phyloP scores from a whole-genome alignment of 768 basidiomycete species.

The Daedaleopsis sinensis region DNA sequence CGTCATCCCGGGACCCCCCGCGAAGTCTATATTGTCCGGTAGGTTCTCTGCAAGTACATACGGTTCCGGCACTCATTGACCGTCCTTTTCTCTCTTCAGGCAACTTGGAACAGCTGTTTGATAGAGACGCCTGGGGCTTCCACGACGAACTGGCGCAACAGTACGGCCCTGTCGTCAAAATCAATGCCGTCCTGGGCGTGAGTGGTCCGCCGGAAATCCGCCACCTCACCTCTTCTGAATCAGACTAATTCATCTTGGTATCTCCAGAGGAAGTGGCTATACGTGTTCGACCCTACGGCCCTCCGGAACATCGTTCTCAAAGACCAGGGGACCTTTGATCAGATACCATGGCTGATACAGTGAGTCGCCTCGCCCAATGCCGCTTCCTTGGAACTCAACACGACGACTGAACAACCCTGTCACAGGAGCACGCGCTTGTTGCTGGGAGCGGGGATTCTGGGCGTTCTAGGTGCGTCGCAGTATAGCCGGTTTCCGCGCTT shows the following conservation, averaged over 20 bases:
- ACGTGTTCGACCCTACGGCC: slow-evolving; percentile 28
- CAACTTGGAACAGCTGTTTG: slow-evolving; percentile 21
- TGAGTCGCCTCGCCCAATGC: neutral
- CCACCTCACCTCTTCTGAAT: neutral
- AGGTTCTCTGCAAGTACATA: neutral
- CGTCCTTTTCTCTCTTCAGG: slow-evolving; percentile 3
- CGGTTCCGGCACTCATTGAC: neutral
- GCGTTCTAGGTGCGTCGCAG: slow-evolving; percentile 10
- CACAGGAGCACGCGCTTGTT: slow-evolving; percentile 17
- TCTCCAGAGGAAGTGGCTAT: slow-evolving; percentile 25
- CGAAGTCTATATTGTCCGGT: slow-evolving; percentile 19
- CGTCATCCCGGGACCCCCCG: slow-evolving; percentile 14
- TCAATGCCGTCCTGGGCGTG: slow-evolving; percentile 21
- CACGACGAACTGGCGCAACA: slow-evolving; percentile 18
- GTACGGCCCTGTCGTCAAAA: slow-evolving; percentile 23
- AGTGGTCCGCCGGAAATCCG: neutral
- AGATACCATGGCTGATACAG: slow-evolving; percentile 20
- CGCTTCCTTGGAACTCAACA: neutral
- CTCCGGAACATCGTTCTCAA: slow-evolving; percentile 27
- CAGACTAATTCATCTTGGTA: no score
- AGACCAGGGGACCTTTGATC: slow-evolving; percentile 30
- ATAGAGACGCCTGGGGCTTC: slow-evolving; percentile 19
- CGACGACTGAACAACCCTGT: neutral
- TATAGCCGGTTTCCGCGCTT: no score
- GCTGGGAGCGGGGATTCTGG: slow-evolving; percentile 13